Conservation (phyloP, 2,329 filamentous ascomycete species). For the Fusarium pseudonygamai region DNA sequence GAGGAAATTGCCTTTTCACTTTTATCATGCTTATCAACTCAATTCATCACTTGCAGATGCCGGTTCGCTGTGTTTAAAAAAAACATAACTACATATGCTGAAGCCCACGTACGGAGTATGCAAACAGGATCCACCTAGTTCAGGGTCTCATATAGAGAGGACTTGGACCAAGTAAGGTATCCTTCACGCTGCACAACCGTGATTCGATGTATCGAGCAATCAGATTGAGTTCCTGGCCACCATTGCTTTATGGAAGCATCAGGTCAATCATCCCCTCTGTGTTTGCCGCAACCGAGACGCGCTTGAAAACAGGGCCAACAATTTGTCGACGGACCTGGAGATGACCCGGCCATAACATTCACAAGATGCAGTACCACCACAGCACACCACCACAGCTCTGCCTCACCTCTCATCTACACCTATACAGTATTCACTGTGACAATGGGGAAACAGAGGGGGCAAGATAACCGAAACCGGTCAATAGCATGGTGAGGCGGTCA, state of each 20-base stretch:
- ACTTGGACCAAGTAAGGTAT: not conserved
- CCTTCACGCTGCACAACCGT: not conserved
- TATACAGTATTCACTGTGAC: not conserved
- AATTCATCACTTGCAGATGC: not conserved
- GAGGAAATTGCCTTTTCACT: not conserved
- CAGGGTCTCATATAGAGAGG: not conserved
- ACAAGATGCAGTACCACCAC: not conserved
- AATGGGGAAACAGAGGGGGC: slow-evolving; percentile 17
- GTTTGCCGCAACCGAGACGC: not conserved
- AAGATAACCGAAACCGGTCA: slow-evolving; percentile 28
- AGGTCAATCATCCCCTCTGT: not conserved
- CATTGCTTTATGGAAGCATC: not conserved
- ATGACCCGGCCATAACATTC: slow-evolving; percentile 8
- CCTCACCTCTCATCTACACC: not conserved
- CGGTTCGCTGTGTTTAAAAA: not conserved
- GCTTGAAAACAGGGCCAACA: not conserved
- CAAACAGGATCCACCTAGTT: not conserved
- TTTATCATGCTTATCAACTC: not conserved
- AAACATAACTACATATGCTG: not conserved
- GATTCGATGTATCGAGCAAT: not conserved
- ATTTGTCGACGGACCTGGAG: not conserved
- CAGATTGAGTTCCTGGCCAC: not conserved
- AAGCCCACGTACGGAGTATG: not conserved
- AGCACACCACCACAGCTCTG: not conserved
- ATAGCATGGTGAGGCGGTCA: slow-evolving; percentile 23